Evolutionary conservation across 1,284 basidiomycete genomes (phyloP).

Genomic region (Cutaneotrichosporon sp.): DNA sequence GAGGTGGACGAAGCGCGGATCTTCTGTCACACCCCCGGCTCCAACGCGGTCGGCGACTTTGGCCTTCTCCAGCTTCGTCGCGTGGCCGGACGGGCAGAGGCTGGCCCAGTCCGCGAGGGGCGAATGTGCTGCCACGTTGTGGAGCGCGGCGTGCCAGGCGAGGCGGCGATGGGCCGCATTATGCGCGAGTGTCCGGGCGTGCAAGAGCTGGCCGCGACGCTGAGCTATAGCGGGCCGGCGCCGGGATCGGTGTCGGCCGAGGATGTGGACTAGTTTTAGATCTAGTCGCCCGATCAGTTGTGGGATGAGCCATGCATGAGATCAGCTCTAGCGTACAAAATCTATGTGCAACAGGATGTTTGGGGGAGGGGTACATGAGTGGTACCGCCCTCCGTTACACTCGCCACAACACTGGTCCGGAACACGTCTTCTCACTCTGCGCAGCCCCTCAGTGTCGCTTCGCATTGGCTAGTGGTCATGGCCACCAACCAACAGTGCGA

Average conservation of each 20-base stretch:
- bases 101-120: neutral
- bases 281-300: neutral
- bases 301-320: constrained; percentile 4
- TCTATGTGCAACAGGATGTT: constrained; percentile 1
- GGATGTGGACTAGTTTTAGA: constrained; percentile 1
- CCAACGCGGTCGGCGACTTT: constrained; percentile 9
- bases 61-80: constrained; percentile 11
- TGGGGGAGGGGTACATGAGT: neutral
- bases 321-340: constrained; percentile 10
- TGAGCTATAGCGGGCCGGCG: neutral
- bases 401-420: neutral
- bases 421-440: neutral
- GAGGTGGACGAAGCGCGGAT: constrained; percentile 4
- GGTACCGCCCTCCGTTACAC: neutral
- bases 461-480: constrained; percentile 23
- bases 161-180: constrained; percentile 3
- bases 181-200: constrained; percentile 11
- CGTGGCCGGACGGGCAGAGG: constrained; percentile 4
- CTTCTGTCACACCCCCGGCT: constrained; percentile 6
- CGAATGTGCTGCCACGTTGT: constrained; percentile 10
- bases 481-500: constrained; percentile 55
- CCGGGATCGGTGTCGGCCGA: neutral
- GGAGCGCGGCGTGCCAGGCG: neutral
- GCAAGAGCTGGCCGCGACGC: neutral
- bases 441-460: neutral